Evolutionary conservation across 176 grass and related monocot species (phyloP), one percentile per base, ranked within the genome.

Genomic region (Zoysia pacifica): DNA sequence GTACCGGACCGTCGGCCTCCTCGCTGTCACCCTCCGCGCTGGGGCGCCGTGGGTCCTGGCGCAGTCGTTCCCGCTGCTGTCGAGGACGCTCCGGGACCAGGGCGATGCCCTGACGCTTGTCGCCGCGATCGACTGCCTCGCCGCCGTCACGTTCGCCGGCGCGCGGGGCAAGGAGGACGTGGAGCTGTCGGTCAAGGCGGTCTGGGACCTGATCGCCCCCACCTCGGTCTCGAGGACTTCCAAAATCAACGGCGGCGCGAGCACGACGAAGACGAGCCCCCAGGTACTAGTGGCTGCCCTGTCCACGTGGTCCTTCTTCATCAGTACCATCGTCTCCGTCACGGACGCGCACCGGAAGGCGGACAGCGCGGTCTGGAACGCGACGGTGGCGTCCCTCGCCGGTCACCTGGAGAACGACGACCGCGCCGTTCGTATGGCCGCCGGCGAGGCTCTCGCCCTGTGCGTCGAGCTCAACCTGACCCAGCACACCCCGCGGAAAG

Each of bases 381-480:
- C 61, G 5, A 3, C 28, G 6, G 19, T 54, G 1, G 70, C 62
- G 37, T 45, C 60, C 54, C 20, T 87, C 48, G 48, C 35, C 55
- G n/a, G n/a, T 1, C 40, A 40, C 0, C 14, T 77, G 0, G 47
- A 77, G 1, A 46, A 20, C 40, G 65, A 76, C 15, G 49, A 58
- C 65, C 72, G 72, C 28, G 58, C 20, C 5, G 56, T 87, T 1
- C 36, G 67, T 39, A 71, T 82, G 28, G 79, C 65, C 28, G 28
- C 85, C 28, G 79, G 85, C 8, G 65, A 71, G 66, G 65, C 41
- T 40, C 39, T 87, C 5, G 85, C 66, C 1, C 66, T 71, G 58
- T 82, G 85, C 66, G 79, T 76, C 1, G 85, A 87, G 79, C 39
- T 65, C 15, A 58, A 77, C 40, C 58, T 82, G 18, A 74, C 44